A percentile compares a stretch with the other conserved stretches of the same genome.
phyloP scores from a whole-genome alignment of 1,284 basidiomycete species.

The Trametes sp. region DNA sequence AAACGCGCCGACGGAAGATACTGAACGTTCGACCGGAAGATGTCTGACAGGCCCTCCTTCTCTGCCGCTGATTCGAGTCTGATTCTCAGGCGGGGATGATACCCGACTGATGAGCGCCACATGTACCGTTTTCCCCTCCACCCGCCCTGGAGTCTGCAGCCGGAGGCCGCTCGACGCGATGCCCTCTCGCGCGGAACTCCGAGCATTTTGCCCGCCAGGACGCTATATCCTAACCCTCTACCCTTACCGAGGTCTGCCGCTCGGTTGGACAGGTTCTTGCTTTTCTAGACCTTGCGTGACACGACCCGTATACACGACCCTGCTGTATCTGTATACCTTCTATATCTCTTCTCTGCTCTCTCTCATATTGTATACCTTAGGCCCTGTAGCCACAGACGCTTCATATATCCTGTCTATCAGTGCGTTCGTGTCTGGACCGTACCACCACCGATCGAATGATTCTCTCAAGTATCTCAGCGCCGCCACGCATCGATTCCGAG shows the following conservation, averaged over 20 bases:
- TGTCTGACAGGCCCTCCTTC: slow-evolving; percentile 9
- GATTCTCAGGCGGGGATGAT: slow-evolving; percentile 27
- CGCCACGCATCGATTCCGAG: not conserved
- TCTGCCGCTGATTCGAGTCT: slow-evolving; percentile 16
- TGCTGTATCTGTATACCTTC: slow-evolving; percentile 3
- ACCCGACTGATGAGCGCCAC: slow-evolving; percentile 27
- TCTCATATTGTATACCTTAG: slow-evolving; percentile 2
- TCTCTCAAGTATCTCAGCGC: slow-evolving; percentile 1
- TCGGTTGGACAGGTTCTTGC: not conserved
- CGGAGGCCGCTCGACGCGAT: slow-evolving; percentile 3
- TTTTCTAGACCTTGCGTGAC: not conserved
- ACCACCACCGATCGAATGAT: slow-evolving; percentile 8
- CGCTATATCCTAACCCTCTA: not conserved
- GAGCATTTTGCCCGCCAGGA: not conserved
- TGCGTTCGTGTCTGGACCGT: not conserved
- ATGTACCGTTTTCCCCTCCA: slow-evolving; percentile 16
- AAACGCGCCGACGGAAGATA: slow-evolving; percentile 21
- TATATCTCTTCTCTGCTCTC: not conserved
- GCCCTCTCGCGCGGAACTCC: slow-evolving; percentile 1
- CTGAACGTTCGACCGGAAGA: slow-evolving; percentile 20
- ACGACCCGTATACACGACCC: not conserved
- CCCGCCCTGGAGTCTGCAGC: not conserved
- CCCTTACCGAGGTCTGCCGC: not conserved
- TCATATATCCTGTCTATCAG: not conserved
- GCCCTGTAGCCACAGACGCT: not conserved